Percentiles rank a stretch among this genome's conserved stretches.
Evolutionary conservation across 257 asterid species (phyloP).

Genomic region (Striga asiatica): DNA sequence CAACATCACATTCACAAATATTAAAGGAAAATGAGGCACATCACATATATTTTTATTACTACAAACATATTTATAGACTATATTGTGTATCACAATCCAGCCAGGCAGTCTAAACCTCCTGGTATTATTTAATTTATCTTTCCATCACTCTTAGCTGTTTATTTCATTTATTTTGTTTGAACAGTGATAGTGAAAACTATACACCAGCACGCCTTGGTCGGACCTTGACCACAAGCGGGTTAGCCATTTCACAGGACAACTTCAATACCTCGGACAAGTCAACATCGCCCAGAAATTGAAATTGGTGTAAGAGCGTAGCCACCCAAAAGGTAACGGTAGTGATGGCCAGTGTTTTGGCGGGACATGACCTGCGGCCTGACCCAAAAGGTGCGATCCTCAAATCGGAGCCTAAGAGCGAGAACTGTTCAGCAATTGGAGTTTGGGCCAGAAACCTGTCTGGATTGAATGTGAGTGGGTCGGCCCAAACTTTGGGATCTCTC

Average conservation of each 20-base stretch:
- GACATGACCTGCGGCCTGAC: slow-evolving; percentile 76
- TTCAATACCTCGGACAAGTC: slow-evolving; percentile 46
- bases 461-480: slow-evolving; percentile 37
- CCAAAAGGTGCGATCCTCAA: slow-evolving; percentile 72
- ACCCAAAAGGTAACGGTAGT: slow-evolving; percentile 56
- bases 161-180: no score
- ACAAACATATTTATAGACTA: not conserved
- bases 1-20: not conserved
- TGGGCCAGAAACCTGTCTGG: slow-evolving; percentile 47
- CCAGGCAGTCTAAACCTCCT: no score
- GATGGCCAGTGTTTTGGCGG: slow-evolving; percentile 59
- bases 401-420: slow-evolving; percentile 54
- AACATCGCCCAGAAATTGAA: slow-evolving; percentile 18
- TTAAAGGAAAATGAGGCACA: not conserved
- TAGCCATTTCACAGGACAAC: slow-evolving; percentile 66
- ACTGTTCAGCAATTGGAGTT: not conserved
- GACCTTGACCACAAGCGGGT: slow-evolving; percentile 41
- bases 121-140: no score
- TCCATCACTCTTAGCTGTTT: not conserved
- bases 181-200: no score
- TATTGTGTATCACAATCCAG: no score
- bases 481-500: slow-evolving; percentile 54
- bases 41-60: not conserved
- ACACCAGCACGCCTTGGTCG: slow-evolving; percentile 25
- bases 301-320: slow-evolving; percentile 50